These are phyloP conservation scores for Pleoardoris graminearum DNA, from an alignment of 2,329 filamentous ascomycete species.

Conservation along the genomic window DNA sequence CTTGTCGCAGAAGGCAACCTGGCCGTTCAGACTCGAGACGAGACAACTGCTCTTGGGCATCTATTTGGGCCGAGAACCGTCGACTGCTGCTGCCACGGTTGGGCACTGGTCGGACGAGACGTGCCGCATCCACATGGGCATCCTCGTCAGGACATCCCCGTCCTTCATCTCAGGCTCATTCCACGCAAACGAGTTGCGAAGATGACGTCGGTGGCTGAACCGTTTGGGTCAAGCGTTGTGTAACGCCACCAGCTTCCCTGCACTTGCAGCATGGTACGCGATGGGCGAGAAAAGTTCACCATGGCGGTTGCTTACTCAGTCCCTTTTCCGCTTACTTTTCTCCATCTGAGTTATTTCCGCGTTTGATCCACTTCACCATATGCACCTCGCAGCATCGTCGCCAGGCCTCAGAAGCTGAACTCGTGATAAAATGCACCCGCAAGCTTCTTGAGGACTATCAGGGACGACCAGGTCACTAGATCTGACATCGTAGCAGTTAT, in stretches of 20 bases:
- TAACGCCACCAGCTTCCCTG: background rate
- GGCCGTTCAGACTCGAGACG: background rate
- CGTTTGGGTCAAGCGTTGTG: background rate
- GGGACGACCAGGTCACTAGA: no score
- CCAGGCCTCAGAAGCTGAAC: no score
- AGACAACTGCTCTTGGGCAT: background rate
- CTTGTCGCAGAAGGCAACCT: conserved; percentile 11
- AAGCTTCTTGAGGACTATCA: no score
- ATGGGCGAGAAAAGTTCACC: no score
- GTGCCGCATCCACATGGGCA: background rate
- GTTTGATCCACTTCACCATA: no score
- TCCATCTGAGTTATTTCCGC: no score
- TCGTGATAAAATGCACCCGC: no score
- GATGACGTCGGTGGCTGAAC: background rate
- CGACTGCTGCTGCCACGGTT: background rate
- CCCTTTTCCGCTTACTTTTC: no score
- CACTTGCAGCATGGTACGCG: background rate
- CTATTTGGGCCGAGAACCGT: background rate
- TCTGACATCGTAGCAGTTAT: no score
- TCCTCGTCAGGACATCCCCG: background rate
- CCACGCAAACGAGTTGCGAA: background rate
- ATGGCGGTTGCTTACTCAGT: no score
- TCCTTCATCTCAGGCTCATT: no score
- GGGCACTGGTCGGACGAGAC: background rate
- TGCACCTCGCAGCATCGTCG: no score